Base-by-base conservation (phyloP, 2,329 filamentous ascomycete genomes). In the Nemania abortiva region DNA sequence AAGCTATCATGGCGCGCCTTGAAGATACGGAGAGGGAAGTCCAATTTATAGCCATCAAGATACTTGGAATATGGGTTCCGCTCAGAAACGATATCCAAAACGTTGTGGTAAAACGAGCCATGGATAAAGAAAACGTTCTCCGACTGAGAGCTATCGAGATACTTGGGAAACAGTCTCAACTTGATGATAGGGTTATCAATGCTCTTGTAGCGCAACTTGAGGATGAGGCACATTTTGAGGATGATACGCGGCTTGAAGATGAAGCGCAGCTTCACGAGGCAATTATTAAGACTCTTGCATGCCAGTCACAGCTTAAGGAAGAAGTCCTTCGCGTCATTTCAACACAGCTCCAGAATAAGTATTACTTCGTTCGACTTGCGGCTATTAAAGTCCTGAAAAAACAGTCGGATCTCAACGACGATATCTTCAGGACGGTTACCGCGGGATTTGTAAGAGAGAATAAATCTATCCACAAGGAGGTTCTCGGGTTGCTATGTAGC, bases 211-310 rank as follows among this genome's bases (percentile, higher is more conserved):
- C 27, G 52, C 29, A 37, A 6, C 15, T 55, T 20, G 18, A 55
- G 22, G 4, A 55, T 34, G 10, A 55, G 34, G n/a, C n/a, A n/a
- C n/a, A n/a, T n/a, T n/a, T n/a, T n/a, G n/a, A n/a, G n/a, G n/a
- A n/a, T n/a, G n/a, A n/a, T n/a, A n/a, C n/a, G n/a, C n/a, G n/a
- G n/a, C n/a, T n/a, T n/a, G n/a, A n/a, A n/a, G n/a, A 27, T 2
- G 29, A 27, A 31, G 11, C 24, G 27, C 5, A 37, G 1, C 2
- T 55, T 20, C 24, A 10, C 5, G 7, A 13, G 10, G 15, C 6
- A 37, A 55, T 37, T 22, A 55, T 55, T 15, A 27, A 55, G 15
- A 13, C 29, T 55, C 52, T 55, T 37, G 52, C 52, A 20, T 22
- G n/a, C 31, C 52, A 55, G 29, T 1, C 52, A 4, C 52, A 20